Conservation (phyloP, 305 asterid species). For the Ilex paraguariensis region DNA sequence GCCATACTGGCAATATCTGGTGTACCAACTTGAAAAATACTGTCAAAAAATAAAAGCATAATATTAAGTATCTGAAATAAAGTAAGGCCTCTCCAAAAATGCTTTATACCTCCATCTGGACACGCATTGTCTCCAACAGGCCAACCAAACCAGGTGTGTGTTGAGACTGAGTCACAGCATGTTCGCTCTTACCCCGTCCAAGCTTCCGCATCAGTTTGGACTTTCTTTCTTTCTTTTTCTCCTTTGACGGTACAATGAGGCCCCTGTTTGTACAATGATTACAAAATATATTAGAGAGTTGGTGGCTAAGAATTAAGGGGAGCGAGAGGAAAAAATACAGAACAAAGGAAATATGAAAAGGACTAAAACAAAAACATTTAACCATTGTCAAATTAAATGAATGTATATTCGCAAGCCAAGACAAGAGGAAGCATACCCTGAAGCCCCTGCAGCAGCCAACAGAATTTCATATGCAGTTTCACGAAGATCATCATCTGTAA, state of each 20-base stretch:
- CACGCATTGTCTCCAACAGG: constrained; percentile 95
- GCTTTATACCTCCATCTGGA: constrained; percentile 90
- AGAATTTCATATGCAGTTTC: constrained; percentile 96
- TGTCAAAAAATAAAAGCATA: background rate
- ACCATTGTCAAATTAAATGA: constrained; percentile 11
- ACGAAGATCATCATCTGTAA: constrained; percentile 86
- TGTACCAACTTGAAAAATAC: background rate
- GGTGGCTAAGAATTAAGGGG: background rate
- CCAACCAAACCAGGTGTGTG: constrained; percentile 80
- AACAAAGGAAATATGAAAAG: background rate
- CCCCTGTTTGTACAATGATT: constrained; percentile 54
- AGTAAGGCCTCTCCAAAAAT: constrained; percentile 2
- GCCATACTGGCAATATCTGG: background rate
- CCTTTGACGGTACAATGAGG: constrained; percentile 89
- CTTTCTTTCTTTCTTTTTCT: constrained; percentile 77
- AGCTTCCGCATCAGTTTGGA: constrained; percentile 85
- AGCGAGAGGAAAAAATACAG: background rate
- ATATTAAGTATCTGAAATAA: too few relatives aligned
- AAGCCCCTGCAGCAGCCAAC: constrained; percentile 98
- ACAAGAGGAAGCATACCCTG: constrained; percentile 57
- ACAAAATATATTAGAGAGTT: constrained; percentile 1
- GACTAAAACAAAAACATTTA: background rate
- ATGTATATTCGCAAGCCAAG: constrained; percentile 10
- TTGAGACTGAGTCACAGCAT: constrained; percentile 46
- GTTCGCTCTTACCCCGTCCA: constrained; percentile 76